Percentiles rank a stretch among this genome's conserved stretches.
phyloP scores from a whole-genome alignment of 1,284 basidiomycete genomes.

The Cryptococcus floricola region DNA sequence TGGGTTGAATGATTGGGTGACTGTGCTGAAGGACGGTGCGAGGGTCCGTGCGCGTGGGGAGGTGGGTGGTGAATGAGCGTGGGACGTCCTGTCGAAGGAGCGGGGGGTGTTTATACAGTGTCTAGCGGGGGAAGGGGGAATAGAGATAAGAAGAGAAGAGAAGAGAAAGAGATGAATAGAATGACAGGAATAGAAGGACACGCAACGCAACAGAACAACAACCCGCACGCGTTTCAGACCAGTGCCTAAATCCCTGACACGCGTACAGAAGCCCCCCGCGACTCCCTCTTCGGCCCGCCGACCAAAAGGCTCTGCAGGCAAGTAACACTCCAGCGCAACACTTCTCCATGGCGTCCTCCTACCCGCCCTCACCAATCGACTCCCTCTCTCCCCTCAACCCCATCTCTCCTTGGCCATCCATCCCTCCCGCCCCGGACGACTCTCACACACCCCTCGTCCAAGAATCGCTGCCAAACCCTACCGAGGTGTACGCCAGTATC shows the following conservation, averaged over 20 bases:
- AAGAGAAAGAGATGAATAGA: background rate
- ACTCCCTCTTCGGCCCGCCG: too few species aligned
- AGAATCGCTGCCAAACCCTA: conserved; percentile 25
- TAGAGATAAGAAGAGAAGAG: background rate
- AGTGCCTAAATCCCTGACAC: too few species aligned
- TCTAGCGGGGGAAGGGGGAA: background rate
- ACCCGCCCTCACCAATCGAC: background rate
- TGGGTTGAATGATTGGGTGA: conserved; percentile 4
- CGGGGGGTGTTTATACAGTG: background rate
- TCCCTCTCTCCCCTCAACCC: conserved; percentile 11
- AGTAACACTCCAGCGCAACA: too few species aligned
- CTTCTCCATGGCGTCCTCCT: too few species aligned
- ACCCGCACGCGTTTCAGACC: too few species aligned
- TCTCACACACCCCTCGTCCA: background rate
- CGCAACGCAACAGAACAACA: too few species aligned
- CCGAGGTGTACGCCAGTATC: conserved; percentile 82
- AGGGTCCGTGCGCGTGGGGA: background rate
- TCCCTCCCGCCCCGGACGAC: background rate
- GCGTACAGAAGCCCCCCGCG: too few species aligned
- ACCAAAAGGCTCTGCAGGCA: too few species aligned
- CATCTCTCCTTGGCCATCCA: conserved; percentile 14
- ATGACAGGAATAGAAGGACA: too few species aligned
- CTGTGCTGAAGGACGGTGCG: background rate
- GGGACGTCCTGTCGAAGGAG: background rate
- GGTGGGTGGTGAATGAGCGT: conserved; percentile 1